Percentiles rank a stretch among this genome's conserved stretches.
Evolutionary conservation across 176 grass and related monocot species (phyloP).

Genomic region (Oryza longistaminata): DNA sequence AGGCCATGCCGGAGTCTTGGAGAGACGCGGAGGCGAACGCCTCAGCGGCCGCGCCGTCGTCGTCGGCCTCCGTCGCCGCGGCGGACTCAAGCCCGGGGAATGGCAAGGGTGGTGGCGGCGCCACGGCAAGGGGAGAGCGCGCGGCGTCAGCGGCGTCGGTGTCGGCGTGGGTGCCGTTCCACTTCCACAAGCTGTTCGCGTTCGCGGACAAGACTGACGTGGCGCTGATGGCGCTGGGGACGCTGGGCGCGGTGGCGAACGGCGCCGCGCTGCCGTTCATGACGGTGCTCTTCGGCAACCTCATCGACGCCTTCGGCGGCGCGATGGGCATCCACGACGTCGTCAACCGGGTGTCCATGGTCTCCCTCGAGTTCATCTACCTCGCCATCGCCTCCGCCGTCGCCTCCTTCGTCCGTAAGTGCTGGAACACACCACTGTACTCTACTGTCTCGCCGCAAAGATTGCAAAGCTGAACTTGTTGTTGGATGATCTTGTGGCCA

Average conservation of each 20-base stretch:
- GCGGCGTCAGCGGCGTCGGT: not conserved
- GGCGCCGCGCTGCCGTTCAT: constrained; percentile 85
- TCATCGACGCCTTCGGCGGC: constrained; percentile 87
- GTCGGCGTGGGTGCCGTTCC: constrained; percentile 61
- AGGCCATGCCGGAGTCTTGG: constrained; percentile 51
- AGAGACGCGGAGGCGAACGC: constrained; percentile 40
- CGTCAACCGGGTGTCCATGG: constrained; percentile 68
- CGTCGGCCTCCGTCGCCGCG: not conserved
- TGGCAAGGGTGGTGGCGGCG: not conserved
- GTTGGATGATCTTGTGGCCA: constrained; percentile 8
- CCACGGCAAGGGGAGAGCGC: not conserved
- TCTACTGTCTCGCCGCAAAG: too few relatives aligned
- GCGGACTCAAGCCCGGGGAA: not conserved
- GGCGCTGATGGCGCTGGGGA: constrained; percentile 68
- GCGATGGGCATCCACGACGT: constrained; percentile 57
- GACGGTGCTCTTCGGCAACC: constrained; percentile 86
- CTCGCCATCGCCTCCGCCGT: constrained; percentile 72
- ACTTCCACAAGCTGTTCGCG: constrained; percentile 88
- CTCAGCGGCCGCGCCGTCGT: too few relatives aligned
- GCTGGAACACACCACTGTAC: too few relatives aligned
- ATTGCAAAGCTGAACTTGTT: not conserved
- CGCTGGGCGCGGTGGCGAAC: constrained; percentile 75
- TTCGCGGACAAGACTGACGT: constrained; percentile 83
- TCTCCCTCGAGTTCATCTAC: constrained; percentile 84
- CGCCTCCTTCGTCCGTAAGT: constrained; percentile 93